Base-by-base conservation (phyloP, 2,329 filamentous ascomycete species). In the Cordyceps cateniannulata region DNA sequence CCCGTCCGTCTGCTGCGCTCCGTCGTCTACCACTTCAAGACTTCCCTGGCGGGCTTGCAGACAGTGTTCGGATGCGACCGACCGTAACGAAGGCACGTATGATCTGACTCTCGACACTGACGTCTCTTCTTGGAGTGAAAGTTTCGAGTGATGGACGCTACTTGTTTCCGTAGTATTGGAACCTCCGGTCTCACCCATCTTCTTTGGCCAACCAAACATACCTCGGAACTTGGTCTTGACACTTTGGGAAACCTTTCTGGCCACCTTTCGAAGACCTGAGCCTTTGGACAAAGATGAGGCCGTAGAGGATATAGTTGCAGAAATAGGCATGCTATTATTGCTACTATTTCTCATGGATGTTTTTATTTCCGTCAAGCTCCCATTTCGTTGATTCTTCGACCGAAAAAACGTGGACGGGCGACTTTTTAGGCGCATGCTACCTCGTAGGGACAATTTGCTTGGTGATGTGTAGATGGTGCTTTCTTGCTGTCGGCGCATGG, bases 221-320 rank as follows among this genome's bases (percentile, higher is more conserved):
- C 67, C 72, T 69, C 81, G 87, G 62, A 91, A 66, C 62, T 79
- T 89, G 52, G 77, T 80, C 66, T 81, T 88, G 44, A 91, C 67
- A 0, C 81, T 82, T 18, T 77, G 80, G 0, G 88, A 90, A 16
- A 85, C 82, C 35, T 84, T 85, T 25, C 87, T 79, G 12, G 83
- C 82, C 55, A 81, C 85, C 32, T 75, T 73, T 50, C 76, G 79
- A 29, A 86, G 65, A 4, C 70, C 68, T 8, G 65, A 62, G 10
- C 68, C 68, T 56, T 71, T 75, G 5, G 66, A 58, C 4, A 66
- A 8, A 8, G 67, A 62, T 5, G 67, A 55, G 3, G 63, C 66
- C 10, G 67, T 63, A 2, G 64, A 65, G 7, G 71, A 72, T 64
- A 66, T 68, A 5, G 65, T 69, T 14, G 65, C 75, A 24, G 71